Base-by-base conservation (phyloP, 768 basidiomycete genomes). In the Termitomyces heimii region DNA sequence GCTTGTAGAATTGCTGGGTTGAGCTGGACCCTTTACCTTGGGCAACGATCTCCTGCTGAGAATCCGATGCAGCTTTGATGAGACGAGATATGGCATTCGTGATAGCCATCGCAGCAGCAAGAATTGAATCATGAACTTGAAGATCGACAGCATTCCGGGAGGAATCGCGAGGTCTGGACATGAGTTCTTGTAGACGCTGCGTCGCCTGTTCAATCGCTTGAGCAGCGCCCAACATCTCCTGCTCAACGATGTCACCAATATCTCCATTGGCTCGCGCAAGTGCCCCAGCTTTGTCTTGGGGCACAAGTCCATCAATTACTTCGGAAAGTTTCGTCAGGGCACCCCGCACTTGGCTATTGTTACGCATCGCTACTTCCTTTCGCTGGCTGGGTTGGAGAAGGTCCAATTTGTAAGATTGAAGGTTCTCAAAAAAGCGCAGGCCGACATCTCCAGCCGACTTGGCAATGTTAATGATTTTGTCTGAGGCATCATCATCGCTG, bases 1-100 rank as follows among this genome's bases (percentile, higher is more conserved):
- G 88, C 77, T 99, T 99, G 82, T 98, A 99, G 81, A 99, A 99
- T 66, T 98, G 96, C 70, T 96, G 93, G 20, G 79, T 85, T 24
- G 94, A 83, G 71, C 86, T 94, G 20, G 94, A 91, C 8, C 97
- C 97, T 70, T 85, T 91, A 57, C 97, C 97, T 73, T 97, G 88
- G 3, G 88, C 86, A 54, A 98, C 97, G 55, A 99, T 99, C 75
- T 99, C 97, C 70, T 98, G 85, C 71, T 99, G 97, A 51, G 95
- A 98, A 37, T 95, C 95, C 1, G 97, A 97, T 22, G 97, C 97
- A 9, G 97, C 96, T 69, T 89, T 83, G 68, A 99, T 98, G 57
- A 99, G 84, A 34, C 94, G 86, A 18, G 85, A 90, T 66, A 99
- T 99, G 29, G 96, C 96, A 66, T 75, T 91, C 16, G 97, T 98